These are phyloP conservation scores for Apiospora hydei DNA, from an alignment of 2,329 filamentous ascomycete genomes.

Conservation along the genomic window DNA sequence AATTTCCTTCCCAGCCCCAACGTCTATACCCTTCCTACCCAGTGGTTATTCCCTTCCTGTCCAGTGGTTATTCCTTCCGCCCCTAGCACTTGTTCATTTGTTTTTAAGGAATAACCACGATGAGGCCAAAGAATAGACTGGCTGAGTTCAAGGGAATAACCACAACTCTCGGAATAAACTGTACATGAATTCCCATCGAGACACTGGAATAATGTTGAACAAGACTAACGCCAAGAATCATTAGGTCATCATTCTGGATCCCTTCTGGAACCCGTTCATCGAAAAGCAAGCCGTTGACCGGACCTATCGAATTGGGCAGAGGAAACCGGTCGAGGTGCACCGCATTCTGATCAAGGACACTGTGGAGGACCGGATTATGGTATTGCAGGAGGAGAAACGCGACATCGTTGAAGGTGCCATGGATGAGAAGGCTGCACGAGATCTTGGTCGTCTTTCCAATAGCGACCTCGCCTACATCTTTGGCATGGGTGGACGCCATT, in stretches of 20 bases:
- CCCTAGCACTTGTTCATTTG: too few relatives aligned
- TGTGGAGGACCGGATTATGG: slow-evolving; percentile 86
- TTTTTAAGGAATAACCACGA: too few relatives aligned
- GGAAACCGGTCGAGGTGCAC: slow-evolving; percentile 77
- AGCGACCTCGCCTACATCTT: slow-evolving; percentile 77
- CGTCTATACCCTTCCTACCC: too few relatives aligned
- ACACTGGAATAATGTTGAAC: too few relatives aligned
- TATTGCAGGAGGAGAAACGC: slow-evolving; percentile 80
- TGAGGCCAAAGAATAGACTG: too few relatives aligned
- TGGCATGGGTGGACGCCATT: slow-evolving; percentile 36
- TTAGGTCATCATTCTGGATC: slow-evolving; percentile 84
- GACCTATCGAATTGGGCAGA: slow-evolving; percentile 86
- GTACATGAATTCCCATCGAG: too few relatives aligned
- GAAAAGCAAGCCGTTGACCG: slow-evolving; percentile 93
- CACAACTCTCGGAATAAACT: too few relatives aligned
- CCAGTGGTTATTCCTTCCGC: too few relatives aligned
- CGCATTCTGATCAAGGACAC: slow-evolving; percentile 79
- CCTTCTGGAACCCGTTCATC: slow-evolving; percentile 93
- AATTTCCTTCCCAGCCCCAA: too few relatives aligned
- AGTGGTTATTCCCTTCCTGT: too few relatives aligned
- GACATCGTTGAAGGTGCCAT: slow-evolving; percentile 79
- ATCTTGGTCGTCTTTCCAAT: slow-evolving; percentile 69
- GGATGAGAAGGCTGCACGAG: slow-evolving; percentile 74
- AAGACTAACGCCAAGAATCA: too few relatives aligned
- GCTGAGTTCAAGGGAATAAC: too few relatives aligned